Evolutionary conservation across 148 eudicot genomes (phyloP), one percentile per base, ranked within the genome.

Genomic region (Gaultheria prostrata): DNA sequence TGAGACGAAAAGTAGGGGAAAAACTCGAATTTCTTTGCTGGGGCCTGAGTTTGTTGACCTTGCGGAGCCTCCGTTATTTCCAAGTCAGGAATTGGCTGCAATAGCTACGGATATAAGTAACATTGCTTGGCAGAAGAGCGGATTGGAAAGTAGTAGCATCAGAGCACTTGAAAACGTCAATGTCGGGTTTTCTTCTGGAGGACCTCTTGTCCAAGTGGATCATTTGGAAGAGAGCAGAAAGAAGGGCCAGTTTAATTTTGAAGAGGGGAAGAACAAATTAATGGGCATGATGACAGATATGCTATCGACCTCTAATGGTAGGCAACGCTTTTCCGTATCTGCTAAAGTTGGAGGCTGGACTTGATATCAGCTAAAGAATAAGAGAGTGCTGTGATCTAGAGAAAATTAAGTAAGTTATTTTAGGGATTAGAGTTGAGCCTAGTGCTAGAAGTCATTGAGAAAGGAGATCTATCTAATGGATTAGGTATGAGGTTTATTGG

Each of bases 41-140:
- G 94, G 96, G 67, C 96, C 94, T 17, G 90, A 89, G 50, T 93
- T 93, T 84, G 85, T 89, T 21, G 93, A 92, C 35, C 90, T 84
- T 82, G 82, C 77, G 2, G 97, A 90, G 80, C 83, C 94, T 78
- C 82, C 80, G 0, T 59, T 81, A 35, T 89, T 92, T 67, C 85
- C 93, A n/a, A 80, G 87, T 78, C 92, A 86, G 72, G 90, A 90
- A 70, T 86, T 92, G 83, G 92, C 92, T 51, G 86, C 90, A 56
- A 86, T 92, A 73, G 94, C 94, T 10, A 77, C 92, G 0, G 93
- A 93, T 80, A 87, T 93, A 84, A 90, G 91, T 83, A 89, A 88
- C 83, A 84, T 89, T 49, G 94, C 96, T 32, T 91, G 96, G 94
- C 84, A 59, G 54, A 91, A 84, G 85, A 90, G 92, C 81, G 94